Conservation (phyloP, 106 monocot species). For the Dendrobium chrysotoxum region DNA sequence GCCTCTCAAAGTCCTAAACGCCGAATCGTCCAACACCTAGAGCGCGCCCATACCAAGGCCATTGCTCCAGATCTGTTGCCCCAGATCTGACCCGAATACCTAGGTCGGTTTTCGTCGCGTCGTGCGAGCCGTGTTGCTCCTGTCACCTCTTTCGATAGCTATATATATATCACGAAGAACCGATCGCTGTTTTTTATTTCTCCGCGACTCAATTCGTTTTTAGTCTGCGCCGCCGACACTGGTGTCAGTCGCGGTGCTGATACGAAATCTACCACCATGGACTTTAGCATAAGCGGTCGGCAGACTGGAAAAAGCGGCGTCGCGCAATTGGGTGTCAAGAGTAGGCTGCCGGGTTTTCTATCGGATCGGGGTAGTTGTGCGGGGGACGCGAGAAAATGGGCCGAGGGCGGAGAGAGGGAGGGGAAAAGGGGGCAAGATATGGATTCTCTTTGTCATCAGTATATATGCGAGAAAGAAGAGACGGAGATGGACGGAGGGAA, state of each 20-base stretch:
- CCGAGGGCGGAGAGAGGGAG: neutral
- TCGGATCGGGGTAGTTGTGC: neutral
- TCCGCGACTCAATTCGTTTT: too few species aligned
- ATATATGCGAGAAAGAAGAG: neutral
- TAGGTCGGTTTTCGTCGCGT: too few species aligned
- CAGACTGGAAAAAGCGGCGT: neutral
- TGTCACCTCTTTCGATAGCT: too few species aligned
- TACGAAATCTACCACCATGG: neutral
- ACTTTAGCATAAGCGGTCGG: neutral
- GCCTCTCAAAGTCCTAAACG: too few species aligned
- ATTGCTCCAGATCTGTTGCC: too few species aligned
- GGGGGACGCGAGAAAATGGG: neutral
- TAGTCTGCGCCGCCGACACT: neutral
- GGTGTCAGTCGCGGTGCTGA: neutral
- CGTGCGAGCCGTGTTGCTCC: too few species aligned
- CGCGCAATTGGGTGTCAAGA: constrained; percentile 5
- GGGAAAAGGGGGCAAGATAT: neutral
- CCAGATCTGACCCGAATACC: too few species aligned
- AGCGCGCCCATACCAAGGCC: too few species aligned
- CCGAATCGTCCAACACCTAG: too few species aligned
- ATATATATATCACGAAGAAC: too few species aligned
- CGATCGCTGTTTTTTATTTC: too few species aligned
- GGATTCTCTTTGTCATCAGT: neutral
- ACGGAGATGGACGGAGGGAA: neutral
- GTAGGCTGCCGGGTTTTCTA: neutral